Base-by-base conservation (phyloP, 1,284 basidiomycete genomes). In the Megacollybia platyphylla region DNA sequence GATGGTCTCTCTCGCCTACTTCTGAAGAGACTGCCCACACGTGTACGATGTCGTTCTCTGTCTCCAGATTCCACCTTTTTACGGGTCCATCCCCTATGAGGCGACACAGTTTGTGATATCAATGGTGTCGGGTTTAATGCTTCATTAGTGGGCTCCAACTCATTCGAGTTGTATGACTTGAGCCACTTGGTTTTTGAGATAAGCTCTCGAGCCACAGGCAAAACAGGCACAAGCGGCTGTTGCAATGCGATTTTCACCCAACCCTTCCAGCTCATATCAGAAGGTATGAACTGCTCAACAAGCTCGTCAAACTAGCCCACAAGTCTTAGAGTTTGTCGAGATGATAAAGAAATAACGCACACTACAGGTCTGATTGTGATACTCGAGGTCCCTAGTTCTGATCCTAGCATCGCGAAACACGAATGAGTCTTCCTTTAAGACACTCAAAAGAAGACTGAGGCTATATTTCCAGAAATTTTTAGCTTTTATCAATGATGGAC, bases 351-450 rank as follows among this genome's bases (percentile, higher is more conserved):
- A 35, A 41, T 40, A 15, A 57, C 82, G 51, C 59, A 87, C 84
- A 60, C 84, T 87, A 76, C 80, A 90, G 0, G 89, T 91, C 58
- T 88, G 81, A 57, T 93, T 90, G 49, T 77, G 74, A 59, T 90
- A 93, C 53, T 85, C 80, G 39, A 96, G 61, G 44, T 79, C 75
- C 42, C 79, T 69, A 7, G 82, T 86, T 46, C 71, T 72, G 54
- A 86, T 84, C 24, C 72, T 73, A 11, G 81, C 83, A 49, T 86
- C 80, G 29, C 73, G 75, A 48, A 76, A 84, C 46, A 81, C 74
- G 50, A 85, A 82, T 0, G 79, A 82, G 34, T 74, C 75, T 44
- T 76, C 76, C 55, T 81, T 84, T 56, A 73, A 68, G 44, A 85
- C 73, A 49, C 81, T 86, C 40, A 85, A 53, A 42, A 84, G 56